Evolutionary conservation across 345 rosid genomes (phyloP), one percentile per base, ranked within the genome.

Genomic region (Acer campestre): DNA sequence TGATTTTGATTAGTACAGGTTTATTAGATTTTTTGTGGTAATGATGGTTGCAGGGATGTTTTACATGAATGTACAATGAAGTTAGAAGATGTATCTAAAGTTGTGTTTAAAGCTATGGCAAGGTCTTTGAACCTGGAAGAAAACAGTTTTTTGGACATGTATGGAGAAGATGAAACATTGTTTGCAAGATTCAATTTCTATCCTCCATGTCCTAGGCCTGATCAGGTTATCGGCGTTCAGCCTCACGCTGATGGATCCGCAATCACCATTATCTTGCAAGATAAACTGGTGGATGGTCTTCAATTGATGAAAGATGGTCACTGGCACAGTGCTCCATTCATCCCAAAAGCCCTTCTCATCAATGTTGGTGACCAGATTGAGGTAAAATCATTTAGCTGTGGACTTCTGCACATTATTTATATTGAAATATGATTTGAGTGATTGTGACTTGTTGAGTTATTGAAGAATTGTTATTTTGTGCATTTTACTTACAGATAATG

Each of bases 191-290:
- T 88, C 75, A 90, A 90, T 78, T 68, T 79, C 64, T 91, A 90
- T 76, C 95, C 95, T 56, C 84, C 86, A 10, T 88, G 92, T 79
- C 90, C 88, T 9, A 86, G 75, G 61, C 95, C 95, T 8, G 88
- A 88, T 67, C 80, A 20, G 40, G 81, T 86, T 68, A 80, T 87
- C 10, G 93, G 93, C 0, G 61, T 78, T 20, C 90, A 90, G 76
- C 84, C 92, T 1, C 93, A 88, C 38, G 87, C 91, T 11, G 93
- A 88, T 86, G 93, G 84, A 59, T 82, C 95, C n/a, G 90, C 83
- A 74, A 71, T 90, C 61, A 90, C 93, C 62, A 67, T 87, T 66
- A 87, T 90, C 8, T 75, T 87, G 73, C 90, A 83, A 3, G 91
- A 91, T 77, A 83, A 84, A 78, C 81, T 86, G 58, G 88, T 86